A percentile compares a stretch with the other conserved stretches of the same genome.
phyloP scores from a whole-genome alignment of 371 early-diverging fungal species.

The Apophysomyces variabilis region DNA sequence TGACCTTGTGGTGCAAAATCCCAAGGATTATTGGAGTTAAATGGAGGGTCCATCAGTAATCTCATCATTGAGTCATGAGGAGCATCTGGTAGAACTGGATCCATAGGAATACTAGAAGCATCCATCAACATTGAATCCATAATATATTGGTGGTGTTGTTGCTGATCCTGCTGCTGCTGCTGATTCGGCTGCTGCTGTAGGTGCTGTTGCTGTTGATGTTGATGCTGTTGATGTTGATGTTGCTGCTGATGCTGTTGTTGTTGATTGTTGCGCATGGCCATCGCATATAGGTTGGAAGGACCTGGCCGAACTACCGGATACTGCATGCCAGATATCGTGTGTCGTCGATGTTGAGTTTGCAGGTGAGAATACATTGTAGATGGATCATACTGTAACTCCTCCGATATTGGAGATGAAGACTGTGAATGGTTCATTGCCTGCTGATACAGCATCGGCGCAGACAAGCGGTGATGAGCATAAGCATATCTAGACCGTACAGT shows the following conservation, averaged over 20 bases:
- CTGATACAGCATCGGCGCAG: constrained; percentile 2
- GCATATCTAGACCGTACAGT: constrained; percentile 3
- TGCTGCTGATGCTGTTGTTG: constrained; percentile 19
- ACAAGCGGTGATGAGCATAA: constrained; percentile 5
- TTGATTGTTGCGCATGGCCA: constrained; percentile 28
- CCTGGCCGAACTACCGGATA: constrained; percentile 3
- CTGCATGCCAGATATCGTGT: constrained; percentile 21
- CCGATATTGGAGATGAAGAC: neutral
- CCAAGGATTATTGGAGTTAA: constrained; percentile 7
- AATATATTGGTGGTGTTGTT: constrained; percentile 9
- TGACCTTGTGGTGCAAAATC: neutral
- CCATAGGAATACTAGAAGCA: constrained; percentile 34
- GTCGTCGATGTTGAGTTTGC: constrained; percentile 22
- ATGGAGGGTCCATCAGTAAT: constrained; percentile 28
- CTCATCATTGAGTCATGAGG: constrained; percentile 50
- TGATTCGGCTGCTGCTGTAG: constrained; percentile 14
- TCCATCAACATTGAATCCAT: constrained; percentile 23
- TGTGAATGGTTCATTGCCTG: constrained; percentile 2
- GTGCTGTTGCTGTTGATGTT: constrained; percentile 2
- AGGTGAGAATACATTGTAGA: neutral
- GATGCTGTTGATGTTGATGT: constrained; percentile 17
- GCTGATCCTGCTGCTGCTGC: constrained; percentile 14
- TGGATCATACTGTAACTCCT: neutral
- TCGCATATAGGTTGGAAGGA: constrained; percentile 23
- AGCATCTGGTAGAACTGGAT: constrained; percentile 38